phyloP scores from a whole-genome alignment of 2,329 filamentous ascomycete genomes.

The Monosporascus sp. region DNA sequence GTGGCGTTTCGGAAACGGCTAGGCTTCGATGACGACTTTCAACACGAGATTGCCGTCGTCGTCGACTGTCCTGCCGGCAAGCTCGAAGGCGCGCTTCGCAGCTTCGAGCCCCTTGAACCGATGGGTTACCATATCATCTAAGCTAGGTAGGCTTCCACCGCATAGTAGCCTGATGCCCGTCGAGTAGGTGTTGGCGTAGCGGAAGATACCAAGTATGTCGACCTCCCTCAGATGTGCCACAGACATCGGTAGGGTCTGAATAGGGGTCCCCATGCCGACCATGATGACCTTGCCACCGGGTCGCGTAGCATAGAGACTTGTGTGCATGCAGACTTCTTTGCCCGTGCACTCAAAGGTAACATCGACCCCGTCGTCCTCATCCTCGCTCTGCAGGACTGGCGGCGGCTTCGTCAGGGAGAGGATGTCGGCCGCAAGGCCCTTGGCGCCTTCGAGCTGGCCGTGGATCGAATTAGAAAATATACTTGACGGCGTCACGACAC shows the following conservation, averaged over 20 bases:
- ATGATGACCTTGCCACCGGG: constrained; percentile 69
- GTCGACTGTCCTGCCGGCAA: constrained; percentile 64
- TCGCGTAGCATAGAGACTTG: constrained; percentile 65
- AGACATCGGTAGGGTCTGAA: constrained; percentile 69
- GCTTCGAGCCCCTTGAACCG: constrained; percentile 60
- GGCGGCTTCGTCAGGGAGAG: constrained; percentile 34
- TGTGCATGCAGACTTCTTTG: constrained; percentile 69
- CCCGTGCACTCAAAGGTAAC: constrained; percentile 73
- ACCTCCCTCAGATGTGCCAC: constrained; percentile 70
- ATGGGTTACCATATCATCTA: constrained; percentile 71
- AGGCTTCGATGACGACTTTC: constrained; percentile 63
- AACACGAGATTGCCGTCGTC: constrained; percentile 63
- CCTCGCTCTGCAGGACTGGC: constrained; percentile 32
- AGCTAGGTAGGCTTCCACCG: constrained; percentile 48
- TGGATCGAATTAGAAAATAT: constrained; percentile 39
- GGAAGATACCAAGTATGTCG: constrained; percentile 71
- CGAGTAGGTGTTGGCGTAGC: constrained; percentile 71
- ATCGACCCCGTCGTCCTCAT: constrained; percentile 63
- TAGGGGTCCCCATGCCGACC: constrained; percentile 74
- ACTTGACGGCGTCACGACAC: constrained; percentile 39
- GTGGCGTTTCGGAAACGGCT: constrained; percentile 7
- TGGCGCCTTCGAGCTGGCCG: constrained; percentile 47
- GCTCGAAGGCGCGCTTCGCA: constrained; percentile 61
- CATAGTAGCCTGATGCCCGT: constrained; percentile 61
- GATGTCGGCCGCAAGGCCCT: constrained; percentile 43